A percentile compares a stretch with the other conserved stretches of the same genome.
Conservation (phyloP, 257 asterid species). For the Forsythia viridissima region DNA sequence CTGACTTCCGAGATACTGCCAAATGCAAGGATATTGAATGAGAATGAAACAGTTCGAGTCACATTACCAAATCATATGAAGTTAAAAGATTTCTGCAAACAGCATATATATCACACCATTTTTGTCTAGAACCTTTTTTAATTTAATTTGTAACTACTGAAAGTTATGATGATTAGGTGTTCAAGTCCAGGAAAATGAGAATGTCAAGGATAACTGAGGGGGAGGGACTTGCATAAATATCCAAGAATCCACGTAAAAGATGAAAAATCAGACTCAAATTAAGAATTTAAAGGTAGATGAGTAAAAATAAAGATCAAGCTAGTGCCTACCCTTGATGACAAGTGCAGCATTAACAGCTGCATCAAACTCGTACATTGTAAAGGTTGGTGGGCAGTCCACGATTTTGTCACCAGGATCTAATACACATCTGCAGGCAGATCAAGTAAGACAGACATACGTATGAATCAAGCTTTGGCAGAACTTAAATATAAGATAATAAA, state of each 20-base stretch:
- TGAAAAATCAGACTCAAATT: not conserved
- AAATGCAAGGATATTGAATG: slow-evolving; percentile 14
- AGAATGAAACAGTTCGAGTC: not conserved
- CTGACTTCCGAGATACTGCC: slow-evolving; percentile 79
- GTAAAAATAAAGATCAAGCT: slow-evolving; percentile 10
- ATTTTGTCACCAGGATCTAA: slow-evolving; percentile 95
- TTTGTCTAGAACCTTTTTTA: slow-evolving; percentile 12
- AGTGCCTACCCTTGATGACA: slow-evolving; percentile 73
- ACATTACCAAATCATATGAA: not conserved
- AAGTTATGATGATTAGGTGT: not conserved
- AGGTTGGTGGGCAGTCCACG: slow-evolving; percentile 98
- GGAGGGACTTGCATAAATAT: slow-evolving; percentile 6
- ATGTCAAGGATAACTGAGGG: slow-evolving; percentile 2
- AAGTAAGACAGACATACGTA: slow-evolving; percentile 11
- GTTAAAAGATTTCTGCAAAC: slow-evolving; percentile 5
- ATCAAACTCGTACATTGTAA: slow-evolving; percentile 98
- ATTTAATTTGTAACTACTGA: not conserved
- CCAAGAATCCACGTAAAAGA: slow-evolving; percentile 11
- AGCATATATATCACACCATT: slow-evolving; percentile 5
- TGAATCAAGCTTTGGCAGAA: not conserved
- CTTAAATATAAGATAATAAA: not conserved
- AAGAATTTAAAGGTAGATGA: slow-evolving; percentile 2
- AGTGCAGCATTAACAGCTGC: slow-evolving; percentile 94
- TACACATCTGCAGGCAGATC: slow-evolving; percentile 66
- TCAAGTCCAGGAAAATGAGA: slow-evolving; percentile 3